Conservation (phyloP, 169 alveolate genomes). For the Plasmodium sp. region DNA sequence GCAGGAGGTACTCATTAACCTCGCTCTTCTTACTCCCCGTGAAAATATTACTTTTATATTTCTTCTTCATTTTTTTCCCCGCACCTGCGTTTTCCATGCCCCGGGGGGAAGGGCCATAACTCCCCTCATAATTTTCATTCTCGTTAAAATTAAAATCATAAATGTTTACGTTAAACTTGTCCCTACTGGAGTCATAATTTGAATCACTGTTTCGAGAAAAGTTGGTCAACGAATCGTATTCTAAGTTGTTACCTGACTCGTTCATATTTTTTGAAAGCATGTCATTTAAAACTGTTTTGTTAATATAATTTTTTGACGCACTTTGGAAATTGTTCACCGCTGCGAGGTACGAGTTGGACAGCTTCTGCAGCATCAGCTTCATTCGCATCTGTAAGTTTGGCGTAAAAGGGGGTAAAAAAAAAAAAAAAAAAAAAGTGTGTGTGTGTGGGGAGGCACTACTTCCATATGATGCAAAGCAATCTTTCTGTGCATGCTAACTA, state of each 20-base stretch:
- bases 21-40: slow-evolving; percentile 43
- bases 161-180: slow-evolving; percentile 57
- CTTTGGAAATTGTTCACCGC: slow-evolving; percentile 61
- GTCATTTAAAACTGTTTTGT: slow-evolving; percentile 34
- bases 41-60: slow-evolving; percentile 54
- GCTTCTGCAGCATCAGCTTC: slow-evolving; percentile 53
- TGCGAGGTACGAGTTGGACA: slow-evolving; percentile 32
- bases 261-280: slow-evolving; percentile 35
- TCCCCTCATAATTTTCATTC: slow-evolving; percentile 41
- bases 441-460: neutral
- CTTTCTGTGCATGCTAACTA: neutral
- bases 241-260: slow-evolving; percentile 6
- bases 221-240: slow-evolving; percentile 22
- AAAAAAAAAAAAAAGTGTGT: neutral
- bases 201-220: slow-evolving; percentile 67
- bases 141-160: slow-evolving; percentile 72
- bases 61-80: slow-evolving; percentile 23
- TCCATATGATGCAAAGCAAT: neutral
- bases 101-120: neutral
- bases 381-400: slow-evolving; percentile 7
- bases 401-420: neutral
- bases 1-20: slow-evolving; percentile 32
- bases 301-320: slow-evolving; percentile 68
- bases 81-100: neutral
- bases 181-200: slow-evolving; percentile 40